Conservation (phyloP, 2,329 filamentous ascomycete species). For the Botrytis porri region DNA sequence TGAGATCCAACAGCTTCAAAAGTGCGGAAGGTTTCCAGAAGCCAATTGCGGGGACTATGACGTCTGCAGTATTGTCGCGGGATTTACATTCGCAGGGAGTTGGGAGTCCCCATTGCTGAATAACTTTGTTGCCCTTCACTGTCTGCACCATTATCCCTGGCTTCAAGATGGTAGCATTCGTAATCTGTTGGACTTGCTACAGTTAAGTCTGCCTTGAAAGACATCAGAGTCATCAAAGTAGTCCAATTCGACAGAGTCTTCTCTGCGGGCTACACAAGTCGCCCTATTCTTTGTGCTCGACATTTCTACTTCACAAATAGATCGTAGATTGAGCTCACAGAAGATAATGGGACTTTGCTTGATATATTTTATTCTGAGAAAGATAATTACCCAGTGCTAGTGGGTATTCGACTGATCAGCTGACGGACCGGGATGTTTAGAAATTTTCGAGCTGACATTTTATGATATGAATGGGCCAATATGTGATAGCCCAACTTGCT, state of each 20-base stretch:
- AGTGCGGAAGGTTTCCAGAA: background rate
- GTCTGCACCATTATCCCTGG: background rate
- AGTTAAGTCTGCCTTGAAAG: no score
- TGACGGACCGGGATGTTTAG: no score
- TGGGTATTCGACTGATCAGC: no score
- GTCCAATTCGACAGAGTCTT: no score
- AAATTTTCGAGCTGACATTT: background rate
- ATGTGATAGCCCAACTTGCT: background rate
- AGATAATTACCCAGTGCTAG: no score
- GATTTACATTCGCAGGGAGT: background rate
- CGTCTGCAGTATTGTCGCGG: background rate
- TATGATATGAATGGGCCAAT: background rate
- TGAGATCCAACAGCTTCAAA: background rate
- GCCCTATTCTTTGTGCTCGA: background rate
- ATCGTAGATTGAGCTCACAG: background rate
- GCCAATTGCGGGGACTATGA: background rate
- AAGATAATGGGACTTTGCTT: background rate
- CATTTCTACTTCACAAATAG: background rate
- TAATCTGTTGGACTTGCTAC: background rate
- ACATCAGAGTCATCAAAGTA: no score
- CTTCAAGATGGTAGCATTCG: background rate
- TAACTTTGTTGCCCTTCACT: background rate
- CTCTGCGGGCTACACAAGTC: fast-evolving
- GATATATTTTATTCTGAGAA: background rate
- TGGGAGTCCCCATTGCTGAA: background rate